Percentiles rank a stretch among this genome's conserved stretches.
Evolutionary conservation across 2,329 filamentous ascomycete species (phyloP).

Genomic region (Falciphora oryzae): DNA sequence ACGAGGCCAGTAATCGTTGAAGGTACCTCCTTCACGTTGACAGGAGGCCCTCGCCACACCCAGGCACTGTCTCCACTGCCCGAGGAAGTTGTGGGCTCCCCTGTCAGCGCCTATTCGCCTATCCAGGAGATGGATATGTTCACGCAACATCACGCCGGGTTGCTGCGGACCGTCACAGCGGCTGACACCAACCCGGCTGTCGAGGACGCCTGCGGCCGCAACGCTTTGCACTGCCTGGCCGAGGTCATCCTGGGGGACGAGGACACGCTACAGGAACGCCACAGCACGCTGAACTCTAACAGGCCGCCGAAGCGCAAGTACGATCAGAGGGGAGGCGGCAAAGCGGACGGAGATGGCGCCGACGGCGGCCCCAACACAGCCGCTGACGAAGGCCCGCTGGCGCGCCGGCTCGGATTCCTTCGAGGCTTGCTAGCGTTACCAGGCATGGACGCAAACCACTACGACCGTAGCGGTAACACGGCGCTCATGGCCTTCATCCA

Average conservation of each 20-base stretch:
- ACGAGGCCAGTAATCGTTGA: constrained; percentile 22
- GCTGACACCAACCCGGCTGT: constrained; percentile 25
- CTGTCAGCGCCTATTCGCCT: neutral
- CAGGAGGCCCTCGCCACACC: neutral
- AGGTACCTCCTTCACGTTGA: constrained; percentile 11
- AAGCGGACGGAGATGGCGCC: constrained; percentile 18
- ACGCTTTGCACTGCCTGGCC: constrained; percentile 54
- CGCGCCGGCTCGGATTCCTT: constrained; percentile 21
- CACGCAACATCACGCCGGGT: constrained; percentile 13
- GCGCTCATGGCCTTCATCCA: constrained; percentile 50
- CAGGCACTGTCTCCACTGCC: constrained; percentile 12
- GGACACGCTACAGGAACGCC: constrained; percentile 29
- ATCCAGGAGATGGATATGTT: constrained; percentile 2
- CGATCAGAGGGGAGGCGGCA: constrained; percentile 23
- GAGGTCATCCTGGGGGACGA: constrained; percentile 39
- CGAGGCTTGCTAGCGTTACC: constrained; percentile 29
- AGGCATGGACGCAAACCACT: constrained; percentile 45
- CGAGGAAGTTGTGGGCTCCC: constrained; percentile 14
- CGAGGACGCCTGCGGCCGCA: constrained; percentile 44
- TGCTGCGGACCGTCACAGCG: constrained; percentile 31
- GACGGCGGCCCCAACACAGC: constrained; percentile 6
- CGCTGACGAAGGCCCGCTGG: constrained; percentile 15
- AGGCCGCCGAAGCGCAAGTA: constrained; percentile 33
- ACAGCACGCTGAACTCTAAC: constrained; percentile 21
- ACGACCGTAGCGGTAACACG: constrained; percentile 45